These are phyloP conservation scores for Colletotrichum sp. DNA, from an alignment of 2,329 filamentous ascomycete genomes.

Conservation along the genomic window DNA sequence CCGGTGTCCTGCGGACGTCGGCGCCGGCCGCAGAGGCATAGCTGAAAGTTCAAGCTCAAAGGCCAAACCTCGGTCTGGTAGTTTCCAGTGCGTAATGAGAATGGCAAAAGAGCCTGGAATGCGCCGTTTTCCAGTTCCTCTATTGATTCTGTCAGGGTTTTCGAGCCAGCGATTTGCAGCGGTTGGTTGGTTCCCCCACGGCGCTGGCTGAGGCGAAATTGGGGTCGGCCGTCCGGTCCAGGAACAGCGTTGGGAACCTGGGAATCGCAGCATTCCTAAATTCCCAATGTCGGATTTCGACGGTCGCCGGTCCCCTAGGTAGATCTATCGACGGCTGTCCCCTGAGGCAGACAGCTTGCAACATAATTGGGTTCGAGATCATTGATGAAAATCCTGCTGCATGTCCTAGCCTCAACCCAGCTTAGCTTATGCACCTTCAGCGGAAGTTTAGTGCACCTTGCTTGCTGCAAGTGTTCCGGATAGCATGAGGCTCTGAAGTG, in stretches of 20 bases:
- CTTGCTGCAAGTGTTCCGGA: background rate
- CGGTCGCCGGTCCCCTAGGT: background rate
- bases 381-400: background rate
- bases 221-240: background rate
- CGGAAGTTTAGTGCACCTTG: background rate
- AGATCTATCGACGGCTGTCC: background rate
- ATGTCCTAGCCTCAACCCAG: background rate
- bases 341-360: background rate
- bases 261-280: background rate
- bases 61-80: background rate
- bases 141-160: background rate
- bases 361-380: background rate
- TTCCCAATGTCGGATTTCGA: background rate
- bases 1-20: slow-evolving; percentile 10
- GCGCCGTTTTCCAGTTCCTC: background rate
- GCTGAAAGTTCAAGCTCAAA: background rate
- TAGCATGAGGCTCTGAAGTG: background rate
- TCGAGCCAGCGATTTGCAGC: background rate
- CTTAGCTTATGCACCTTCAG: background rate
- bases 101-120: background rate
- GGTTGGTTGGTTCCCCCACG: background rate
- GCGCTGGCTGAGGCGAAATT: background rate
- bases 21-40: background rate
- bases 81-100: background rate
- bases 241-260: background rate